A percentile compares a stretch with the other conserved stretches of the same genome.
phyloP scores from a whole-genome alignment of 2,329 filamentous ascomycete species.

The Talaromyces funiculosus region DNA sequence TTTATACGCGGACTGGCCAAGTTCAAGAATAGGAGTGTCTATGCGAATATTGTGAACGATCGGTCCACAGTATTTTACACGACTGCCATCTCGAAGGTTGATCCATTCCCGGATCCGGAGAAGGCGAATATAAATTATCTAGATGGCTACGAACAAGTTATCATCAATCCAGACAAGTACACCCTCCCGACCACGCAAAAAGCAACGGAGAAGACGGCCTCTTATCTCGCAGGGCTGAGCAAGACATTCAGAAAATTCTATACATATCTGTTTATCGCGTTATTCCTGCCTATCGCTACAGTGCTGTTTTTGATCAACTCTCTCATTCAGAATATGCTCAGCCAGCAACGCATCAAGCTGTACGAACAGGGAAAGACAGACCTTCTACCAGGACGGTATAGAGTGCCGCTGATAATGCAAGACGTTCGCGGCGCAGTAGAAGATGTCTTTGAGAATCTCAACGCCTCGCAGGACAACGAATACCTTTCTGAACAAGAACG shows the following conservation, averaged over 20 bases:
- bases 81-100: conserved; percentile 66
- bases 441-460: conserved; percentile 68
- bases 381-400: conserved; percentile 63
- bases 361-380: conserved; percentile 68
- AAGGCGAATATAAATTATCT: conserved; percentile 68
- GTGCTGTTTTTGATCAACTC: conserved; percentile 70
- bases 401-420: conserved; percentile 69
- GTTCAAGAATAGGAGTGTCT: conserved; percentile 73
- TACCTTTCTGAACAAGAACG: conserved; percentile 53
- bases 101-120: conserved; percentile 67
- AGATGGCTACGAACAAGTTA: conserved; percentile 65
- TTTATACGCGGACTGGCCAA: conserved; percentile 73
- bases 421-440: conserved; percentile 72
- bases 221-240: conserved; percentile 23
- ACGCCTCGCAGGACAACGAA: conserved; percentile 62
- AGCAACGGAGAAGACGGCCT: conserved; percentile 1
- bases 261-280: conserved; percentile 54
- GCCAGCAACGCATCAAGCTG: conserved; percentile 65
- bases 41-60: conserved; percentile 85
- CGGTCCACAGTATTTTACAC: conserved; percentile 78
- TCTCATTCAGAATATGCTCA: conserved; percentile 68
- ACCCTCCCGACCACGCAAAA: conserved; percentile 19
- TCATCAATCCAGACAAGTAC: conserved; percentile 55
- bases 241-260: conserved; percentile 35
- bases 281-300: conserved; percentile 70